phyloP scores from a whole-genome alignment of 768 basidiomycete genomes.

The Auricularia auricula-judae region DNA sequence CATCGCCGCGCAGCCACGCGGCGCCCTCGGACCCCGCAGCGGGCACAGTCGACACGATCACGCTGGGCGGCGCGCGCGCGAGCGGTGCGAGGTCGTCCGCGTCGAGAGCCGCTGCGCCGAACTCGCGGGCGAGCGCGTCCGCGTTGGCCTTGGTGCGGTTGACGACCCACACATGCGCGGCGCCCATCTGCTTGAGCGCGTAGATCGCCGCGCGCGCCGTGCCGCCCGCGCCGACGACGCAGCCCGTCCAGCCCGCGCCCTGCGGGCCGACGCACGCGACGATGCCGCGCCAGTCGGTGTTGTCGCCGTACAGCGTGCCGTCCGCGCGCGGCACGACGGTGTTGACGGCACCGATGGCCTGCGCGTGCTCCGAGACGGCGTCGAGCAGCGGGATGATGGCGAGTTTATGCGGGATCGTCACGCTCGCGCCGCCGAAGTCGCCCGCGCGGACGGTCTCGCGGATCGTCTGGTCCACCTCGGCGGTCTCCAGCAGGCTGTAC shows the following conservation, averaged over 20 bases:
- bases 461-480: conserved; percentile 52
- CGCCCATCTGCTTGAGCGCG: conserved; percentile 54
- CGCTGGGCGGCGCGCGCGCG: conserved; percentile 38
- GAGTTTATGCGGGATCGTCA: conserved; percentile 93
- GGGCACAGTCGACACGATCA: conserved; percentile 87
- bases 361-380: conserved; percentile 65
- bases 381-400: conserved; percentile 81
- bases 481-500: conserved; percentile 72
- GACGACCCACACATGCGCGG: conserved; percentile 67
- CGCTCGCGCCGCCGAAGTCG: conserved; percentile 89
- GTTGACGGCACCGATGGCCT: conserved; percentile 89
- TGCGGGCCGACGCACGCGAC: conserved; percentile 29
- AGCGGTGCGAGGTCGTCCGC: conserved; percentile 36
- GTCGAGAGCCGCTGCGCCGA: conserved; percentile 48
- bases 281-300: conserved; percentile 95
- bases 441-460: conserved; percentile 47
- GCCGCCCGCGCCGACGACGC: conserved; percentile 93
- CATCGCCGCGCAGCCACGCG: conserved; percentile 32
- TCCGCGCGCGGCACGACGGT: conserved; percentile 59
- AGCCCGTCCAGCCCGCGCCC: conserved; percentile 28
- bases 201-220: conserved; percentile 92
- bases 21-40: conserved; percentile 29
- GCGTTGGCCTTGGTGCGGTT: conserved; percentile 79
- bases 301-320: conserved; percentile 69
- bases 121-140: conserved; percentile 45